These are phyloP conservation scores for Boletellus sp. DNA, from an alignment of 768 basidiomycete species.

Conservation along the genomic window DNA sequence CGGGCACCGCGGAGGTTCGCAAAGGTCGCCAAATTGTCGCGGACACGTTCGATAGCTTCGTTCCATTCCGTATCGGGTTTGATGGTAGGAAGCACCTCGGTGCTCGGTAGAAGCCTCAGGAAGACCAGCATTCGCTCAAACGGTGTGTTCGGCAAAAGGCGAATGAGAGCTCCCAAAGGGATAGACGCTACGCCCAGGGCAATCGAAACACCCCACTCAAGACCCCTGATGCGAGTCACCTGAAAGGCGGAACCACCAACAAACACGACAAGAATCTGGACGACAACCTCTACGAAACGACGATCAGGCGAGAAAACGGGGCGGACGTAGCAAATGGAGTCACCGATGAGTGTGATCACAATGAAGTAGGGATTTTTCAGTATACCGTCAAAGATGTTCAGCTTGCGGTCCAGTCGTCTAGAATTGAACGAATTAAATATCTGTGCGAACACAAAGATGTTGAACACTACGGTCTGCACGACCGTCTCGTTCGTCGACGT, in stretches of 20 bases:
- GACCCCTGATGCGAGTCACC: slow-evolving; percentile 71
- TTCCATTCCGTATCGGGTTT: slow-evolving; percentile 67
- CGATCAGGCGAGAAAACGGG: slow-evolving; percentile 4
- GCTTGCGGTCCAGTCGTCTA: slow-evolving; percentile 74
- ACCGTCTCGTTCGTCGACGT: slow-evolving; percentile 36
- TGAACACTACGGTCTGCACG: slow-evolving; percentile 90
- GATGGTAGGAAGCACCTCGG: slow-evolving; percentile 58
- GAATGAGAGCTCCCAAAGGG: slow-evolving; percentile 80
- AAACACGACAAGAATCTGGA: slow-evolving; percentile 87
- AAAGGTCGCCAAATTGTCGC: slow-evolving; percentile 84
- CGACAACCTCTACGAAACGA: slow-evolving; percentile 63
- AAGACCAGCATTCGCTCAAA: slow-evolving; percentile 61
- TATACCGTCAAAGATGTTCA: slow-evolving; percentile 90
- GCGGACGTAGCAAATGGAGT: slow-evolving; percentile 18
- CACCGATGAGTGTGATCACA: slow-evolving; percentile 79
- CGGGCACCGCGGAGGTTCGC: slow-evolving; percentile 85
- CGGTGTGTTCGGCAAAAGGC: slow-evolving; percentile 75
- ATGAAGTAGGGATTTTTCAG: slow-evolving; percentile 80
- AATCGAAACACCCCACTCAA: slow-evolving; percentile 92
- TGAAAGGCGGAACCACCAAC: slow-evolving; percentile 91
- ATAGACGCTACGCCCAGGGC: slow-evolving; percentile 84
- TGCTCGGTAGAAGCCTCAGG: slow-evolving; percentile 58
- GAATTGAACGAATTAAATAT: slow-evolving; percentile 96
- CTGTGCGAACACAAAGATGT: slow-evolving; percentile 96
- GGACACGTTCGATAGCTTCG: slow-evolving; percentile 74